Evolutionary conservation across 1,284 basidiomycete genomes (phyloP).

Genomic region (Bondarzewia mesenterica): DNA sequence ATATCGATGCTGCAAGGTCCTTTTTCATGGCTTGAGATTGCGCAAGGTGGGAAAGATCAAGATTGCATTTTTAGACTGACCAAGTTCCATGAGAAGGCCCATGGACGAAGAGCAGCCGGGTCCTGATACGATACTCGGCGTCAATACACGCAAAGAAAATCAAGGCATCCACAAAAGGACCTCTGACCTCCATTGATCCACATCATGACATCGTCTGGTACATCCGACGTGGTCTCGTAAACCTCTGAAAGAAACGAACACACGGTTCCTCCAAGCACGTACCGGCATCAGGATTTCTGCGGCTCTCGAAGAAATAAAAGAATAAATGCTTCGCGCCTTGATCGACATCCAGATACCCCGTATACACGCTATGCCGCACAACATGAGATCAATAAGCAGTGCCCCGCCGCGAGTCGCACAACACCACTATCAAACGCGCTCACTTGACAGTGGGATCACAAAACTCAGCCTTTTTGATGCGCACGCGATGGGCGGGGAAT

Average conservation of each 20-base stretch:
- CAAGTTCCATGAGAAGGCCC: constrained; percentile 62
- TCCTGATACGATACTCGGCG: constrained; percentile 19
- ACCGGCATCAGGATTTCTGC: constrained; percentile 52
- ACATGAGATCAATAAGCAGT: neutral
- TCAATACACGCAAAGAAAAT: constrained; percentile 5
- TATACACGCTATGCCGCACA: constrained; percentile 36
- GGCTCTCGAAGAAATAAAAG: constrained; percentile 83
- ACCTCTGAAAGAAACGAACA: too few relatives aligned
- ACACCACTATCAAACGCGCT: constrained; percentile 6
- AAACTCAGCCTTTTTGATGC: constrained; percentile 52
- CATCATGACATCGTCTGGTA: constrained; percentile 57
- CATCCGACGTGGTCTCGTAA: too few relatives aligned
- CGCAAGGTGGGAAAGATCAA: constrained; percentile 17
- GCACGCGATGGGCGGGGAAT: constrained; percentile 45
- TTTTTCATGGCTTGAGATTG: constrained; percentile 6
- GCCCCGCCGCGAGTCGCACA: neutral
- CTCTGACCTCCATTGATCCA: constrained; percentile 60
- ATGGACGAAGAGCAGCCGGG: constrained; percentile 48
- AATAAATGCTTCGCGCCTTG: constrained; percentile 59
- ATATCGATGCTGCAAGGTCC: constrained; percentile 48
- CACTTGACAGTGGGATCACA: constrained; percentile 60
- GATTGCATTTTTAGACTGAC: constrained; percentile 20
- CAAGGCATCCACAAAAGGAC: neutral
- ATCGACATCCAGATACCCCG: constrained; percentile 58
- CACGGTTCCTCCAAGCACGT: too few relatives aligned